Conservation (phyloP, 371 early-diverging fungal species). For the Enterocytospora artemiae region DNA sequence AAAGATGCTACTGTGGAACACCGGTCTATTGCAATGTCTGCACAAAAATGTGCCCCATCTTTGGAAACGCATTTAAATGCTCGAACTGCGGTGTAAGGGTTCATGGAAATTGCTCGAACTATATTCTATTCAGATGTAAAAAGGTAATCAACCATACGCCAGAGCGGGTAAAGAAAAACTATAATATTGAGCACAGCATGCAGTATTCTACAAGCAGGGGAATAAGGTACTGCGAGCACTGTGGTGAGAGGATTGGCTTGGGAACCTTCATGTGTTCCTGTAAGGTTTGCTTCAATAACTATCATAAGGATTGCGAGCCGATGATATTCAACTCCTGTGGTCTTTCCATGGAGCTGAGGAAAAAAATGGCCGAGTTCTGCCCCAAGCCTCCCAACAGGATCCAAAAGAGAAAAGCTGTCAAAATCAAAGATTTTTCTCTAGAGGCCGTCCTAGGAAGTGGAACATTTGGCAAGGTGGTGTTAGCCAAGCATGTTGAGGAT, state of each 20-base stretch:
- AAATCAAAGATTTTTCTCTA: constrained; percentile 67
- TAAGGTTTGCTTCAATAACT: constrained; percentile 63
- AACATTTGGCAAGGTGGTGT: constrained; percentile 90
- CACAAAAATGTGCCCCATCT: constrained; percentile 2
- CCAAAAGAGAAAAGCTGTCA: constrained; percentile 2
- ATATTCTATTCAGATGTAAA: constrained; percentile 72
- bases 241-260: constrained; percentile 77
- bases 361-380: constrained; percentile 29
- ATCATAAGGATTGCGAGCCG: constrained; percentile 70
- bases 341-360: constrained; percentile 64
- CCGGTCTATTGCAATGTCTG: constrained; percentile 49
- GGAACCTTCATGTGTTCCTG: constrained; percentile 60
- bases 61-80: constrained; percentile 32
- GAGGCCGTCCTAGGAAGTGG: constrained; percentile 83
- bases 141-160: constrained; percentile 52
- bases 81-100: constrained; percentile 70
- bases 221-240: constrained; percentile 86
- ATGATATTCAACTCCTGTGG: constrained; percentile 83
- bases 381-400: constrained; percentile 18
- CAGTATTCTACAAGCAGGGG: constrained; percentile 68
- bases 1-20: constrained; percentile 6
- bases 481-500: constrained; percentile 71
- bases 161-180: constrained; percentile 60
- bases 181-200: constrained; percentile 75
- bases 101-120: constrained; percentile 72